These are phyloP conservation scores for Mycena citricolor DNA, from an alignment of 1,284 basidiomycete genomes.

Conservation along the genomic window DNA sequence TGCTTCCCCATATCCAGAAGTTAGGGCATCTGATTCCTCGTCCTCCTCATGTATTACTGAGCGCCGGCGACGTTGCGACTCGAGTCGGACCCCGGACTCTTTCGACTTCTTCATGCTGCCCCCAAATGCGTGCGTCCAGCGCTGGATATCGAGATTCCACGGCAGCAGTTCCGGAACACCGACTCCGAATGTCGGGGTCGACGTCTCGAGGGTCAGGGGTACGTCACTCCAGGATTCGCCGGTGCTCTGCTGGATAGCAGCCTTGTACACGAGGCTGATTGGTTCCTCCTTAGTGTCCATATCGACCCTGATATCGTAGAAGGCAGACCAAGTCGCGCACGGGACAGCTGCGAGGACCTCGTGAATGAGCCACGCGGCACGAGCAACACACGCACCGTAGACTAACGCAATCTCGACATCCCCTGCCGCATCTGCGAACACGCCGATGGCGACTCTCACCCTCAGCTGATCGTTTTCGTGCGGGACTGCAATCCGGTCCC, in stretches of 20 bases:
- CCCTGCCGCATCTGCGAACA: slow-evolving; percentile 28
- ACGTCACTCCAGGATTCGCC: slow-evolving; percentile 37
- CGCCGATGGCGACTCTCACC: slow-evolving; percentile 25
- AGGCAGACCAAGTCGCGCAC: slow-evolving; percentile 35
- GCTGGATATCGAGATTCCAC: slow-evolving; percentile 27
- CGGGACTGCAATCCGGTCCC: slow-evolving; percentile 5
- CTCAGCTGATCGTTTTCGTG: slow-evolving; percentile 16
- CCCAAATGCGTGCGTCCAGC: slow-evolving; percentile 5
- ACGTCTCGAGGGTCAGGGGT: slow-evolving; percentile 32
- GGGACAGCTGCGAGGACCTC: slow-evolving; percentile 30
- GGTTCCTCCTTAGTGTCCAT: slow-evolving; percentile 33
- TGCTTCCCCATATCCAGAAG: not conserved
- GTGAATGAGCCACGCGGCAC: not conserved
- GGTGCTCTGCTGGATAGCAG: slow-evolving; percentile 35
- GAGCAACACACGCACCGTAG: slow-evolving; percentile 33
- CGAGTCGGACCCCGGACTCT: not conserved
- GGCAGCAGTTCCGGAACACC: slow-evolving; percentile 25
- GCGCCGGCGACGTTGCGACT: not conserved
- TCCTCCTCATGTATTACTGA: not conserved
- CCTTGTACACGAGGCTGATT: slow-evolving; percentile 39
- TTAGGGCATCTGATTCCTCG: not conserved
- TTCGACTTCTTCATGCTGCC: slow-evolving; percentile 2
- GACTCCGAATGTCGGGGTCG: slow-evolving; percentile 32
- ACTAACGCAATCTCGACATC: slow-evolving; percentile 34
- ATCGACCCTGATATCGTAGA: slow-evolving; percentile 41